Base-by-base conservation (phyloP, 2,329 filamentous ascomycete species). In the Alternaria brassicicola region DNA sequence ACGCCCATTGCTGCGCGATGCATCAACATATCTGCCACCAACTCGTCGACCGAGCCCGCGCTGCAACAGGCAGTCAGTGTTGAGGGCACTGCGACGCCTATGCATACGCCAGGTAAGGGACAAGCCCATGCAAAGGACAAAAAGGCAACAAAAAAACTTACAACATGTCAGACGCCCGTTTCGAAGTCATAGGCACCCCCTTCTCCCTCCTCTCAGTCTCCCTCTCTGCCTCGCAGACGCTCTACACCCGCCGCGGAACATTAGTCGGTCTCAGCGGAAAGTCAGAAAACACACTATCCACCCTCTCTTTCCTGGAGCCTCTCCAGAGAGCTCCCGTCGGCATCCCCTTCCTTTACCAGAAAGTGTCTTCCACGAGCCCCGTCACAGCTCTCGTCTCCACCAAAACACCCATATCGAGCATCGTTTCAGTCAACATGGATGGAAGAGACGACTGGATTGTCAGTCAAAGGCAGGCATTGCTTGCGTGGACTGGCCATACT, bases 401-500 rank as follows among this genome's bases (percentile, higher is more conserved):
- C 23, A 95, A 93, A 76, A 92, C 92, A 5, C 88, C 92, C 4
- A 88, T 89, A 51, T 95, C 93, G 1, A 93, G 93, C 6, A 93
- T 99, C 68, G 88, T 91, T 12, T 87, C 96, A 7, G 84, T 99
- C 25, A 90, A 94, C 74, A 86, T 99, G 49, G 93, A 99, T 80
- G 95, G 95, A 57, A 92, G 93, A 4, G 89, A 93, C 57, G 95
- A 99, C 79, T 99, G 95, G 94, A 91, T 97, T 83, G 82, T 99
- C 8, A 86, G 92, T 6, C 93, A 98, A 76, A 86, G 92, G 62
- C 89, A 91, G 65, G 93, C 93, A 1, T 83, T 99, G 52, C 83
- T 98, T n/a, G 95, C 95, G 53, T 99, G 95, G 95, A 97, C 94
- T 0, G 95, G 95, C 26, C 91, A 96, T 75, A 93, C 92, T 1